phyloP scores from a whole-genome alignment of 1,139 yeast genomes.

The Sugiyamaella pinicola region DNA sequence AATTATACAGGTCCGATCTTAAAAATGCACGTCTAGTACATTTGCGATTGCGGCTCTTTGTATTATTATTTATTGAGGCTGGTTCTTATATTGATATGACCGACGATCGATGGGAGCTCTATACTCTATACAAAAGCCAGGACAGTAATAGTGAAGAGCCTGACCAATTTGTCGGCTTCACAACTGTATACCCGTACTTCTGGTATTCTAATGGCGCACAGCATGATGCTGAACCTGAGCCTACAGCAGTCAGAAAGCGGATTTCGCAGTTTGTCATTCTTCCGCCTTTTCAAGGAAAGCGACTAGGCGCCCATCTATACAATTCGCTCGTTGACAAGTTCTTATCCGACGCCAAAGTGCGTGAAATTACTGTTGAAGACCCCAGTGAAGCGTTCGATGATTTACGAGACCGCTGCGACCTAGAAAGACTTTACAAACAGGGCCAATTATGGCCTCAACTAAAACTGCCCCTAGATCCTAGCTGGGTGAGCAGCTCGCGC shows the following conservation, averaged over 20 bases:
- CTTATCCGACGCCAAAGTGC: slow-evolving; percentile 54
- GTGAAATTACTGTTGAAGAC: slow-evolving; percentile 88
- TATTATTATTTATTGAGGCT: slow-evolving; percentile 86
- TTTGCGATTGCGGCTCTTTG: slow-evolving; percentile 73
- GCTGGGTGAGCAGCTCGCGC: slow-evolving; percentile 51
- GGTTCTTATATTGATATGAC: slow-evolving; percentile 81
- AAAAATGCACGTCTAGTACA: slow-evolving; percentile 53
- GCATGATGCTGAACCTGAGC: slow-evolving; percentile 52
- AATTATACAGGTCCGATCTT: slow-evolving; percentile 45
- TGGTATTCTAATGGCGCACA: slow-evolving; percentile 59
- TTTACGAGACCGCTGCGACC: slow-evolving; percentile 80
- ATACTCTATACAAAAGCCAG: slow-evolving; percentile 41
- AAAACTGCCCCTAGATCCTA: slow-evolving; percentile 37
- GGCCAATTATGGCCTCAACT: slow-evolving; percentile 38
- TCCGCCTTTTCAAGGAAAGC: slow-evolving; percentile 72
- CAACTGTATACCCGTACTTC: slow-evolving; percentile 86
- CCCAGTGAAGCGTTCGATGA: slow-evolving; percentile 94
- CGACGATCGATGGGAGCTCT: slow-evolving; percentile 74
- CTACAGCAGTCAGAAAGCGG: slow-evolving; percentile 56
- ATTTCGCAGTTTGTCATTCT: slow-evolving; percentile 85
- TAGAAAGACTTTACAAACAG: slow-evolving; percentile 51
- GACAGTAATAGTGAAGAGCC: slow-evolving; percentile 23
- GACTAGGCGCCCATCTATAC: slow-evolving; percentile 73
- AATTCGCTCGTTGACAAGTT: slow-evolving; percentile 56
- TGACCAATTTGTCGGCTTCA: slow-evolving; percentile 65